phyloP scores from a whole-genome alignment of 441 rosid genomes.

The Corymbia citriodora region DNA sequence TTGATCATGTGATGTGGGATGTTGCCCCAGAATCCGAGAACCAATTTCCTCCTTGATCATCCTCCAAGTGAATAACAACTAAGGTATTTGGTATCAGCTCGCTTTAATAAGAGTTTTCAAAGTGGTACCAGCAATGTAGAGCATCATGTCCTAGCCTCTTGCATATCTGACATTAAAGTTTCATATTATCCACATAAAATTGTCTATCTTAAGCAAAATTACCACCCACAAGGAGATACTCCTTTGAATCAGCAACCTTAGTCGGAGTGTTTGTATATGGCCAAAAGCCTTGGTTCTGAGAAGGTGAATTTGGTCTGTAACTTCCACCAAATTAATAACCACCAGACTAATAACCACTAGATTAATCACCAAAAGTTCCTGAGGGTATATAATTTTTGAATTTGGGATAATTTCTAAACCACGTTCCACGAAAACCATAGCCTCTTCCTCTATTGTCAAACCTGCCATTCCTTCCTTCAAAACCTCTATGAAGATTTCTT shows the following conservation, averaged over 20 bases:
- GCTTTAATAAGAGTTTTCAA: not conserved
- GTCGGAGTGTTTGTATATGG: not conserved
- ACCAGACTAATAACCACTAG: not conserved
- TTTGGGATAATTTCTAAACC: not conserved
- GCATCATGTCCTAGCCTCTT: not conserved
- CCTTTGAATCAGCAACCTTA: not conserved
- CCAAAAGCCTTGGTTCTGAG: not conserved
- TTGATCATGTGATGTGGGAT: not conserved
- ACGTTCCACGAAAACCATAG: not conserved
- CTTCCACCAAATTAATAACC: not conserved
- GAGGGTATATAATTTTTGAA: not conserved
- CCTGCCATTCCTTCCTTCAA: not conserved
- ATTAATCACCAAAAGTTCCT: not conserved
- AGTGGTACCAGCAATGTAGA: not conserved
- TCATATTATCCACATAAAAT: not conserved
- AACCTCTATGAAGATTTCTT: not conserved
- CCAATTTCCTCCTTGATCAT: not conserved
- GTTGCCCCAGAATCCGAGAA: not conserved
- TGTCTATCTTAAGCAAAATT: rapidly evolving
- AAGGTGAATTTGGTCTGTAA: not conserved
- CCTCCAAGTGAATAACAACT: not conserved
- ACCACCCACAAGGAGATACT: not conserved
- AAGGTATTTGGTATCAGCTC: not conserved
- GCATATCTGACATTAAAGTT: not conserved
- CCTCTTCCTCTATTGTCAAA: not conserved